Base-by-base conservation (phyloP, 2,329 filamentous ascomycete genomes). In the Keithomyces neogunnii region DNA sequence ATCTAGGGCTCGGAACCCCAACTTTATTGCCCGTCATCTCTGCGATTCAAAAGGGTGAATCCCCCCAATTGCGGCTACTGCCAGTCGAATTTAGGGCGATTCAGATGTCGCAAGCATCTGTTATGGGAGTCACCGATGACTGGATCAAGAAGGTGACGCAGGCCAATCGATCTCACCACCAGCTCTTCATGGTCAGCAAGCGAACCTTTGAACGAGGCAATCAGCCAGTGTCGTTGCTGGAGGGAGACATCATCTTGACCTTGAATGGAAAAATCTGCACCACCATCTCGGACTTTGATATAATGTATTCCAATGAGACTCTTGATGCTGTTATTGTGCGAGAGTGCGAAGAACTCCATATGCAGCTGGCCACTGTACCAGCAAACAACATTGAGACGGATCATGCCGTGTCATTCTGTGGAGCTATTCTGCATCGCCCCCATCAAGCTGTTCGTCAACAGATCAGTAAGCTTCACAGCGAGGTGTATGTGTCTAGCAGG, bases 171-270 rank as follows among this genome's bases (percentile, higher is more conserved):
- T 85, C 93, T 48, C 88, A 90, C 52, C 93, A 99, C 65, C 93
- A 99, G 70, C 81, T 99, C 38, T 99, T 99, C 74, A 96, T 99
- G 88, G 89, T 99, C 32, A 86, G 89, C 61, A 99, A 99, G 72
- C 85, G 95, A 45, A 83, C 81, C 0, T 85, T 85, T 60, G 82
- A 84, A 67, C 75, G 80, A 11, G 70, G 67, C 29, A 66, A 71
- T 47, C 69, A 68, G 43, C 66, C 73, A 2, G 69, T 71, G 1
- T 80, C 84, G 13, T 77, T 99, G 13, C 76, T 88, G 32, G 95
- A 99, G 71, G 90, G 91, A 48, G 93, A 99, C 64, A 86, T 99
- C 49, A 84, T 99, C 52, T 78, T 99, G 53, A 95, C 89, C 0
- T 74, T 99, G 45, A 96, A 97, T 66, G 88, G 81, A 59, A 88